Evolutionary conservation across 1,139 yeast species (phyloP), one percentile per base, ranked within the genome.

Genomic region (Geotrichum citri-aurantii): DNA sequence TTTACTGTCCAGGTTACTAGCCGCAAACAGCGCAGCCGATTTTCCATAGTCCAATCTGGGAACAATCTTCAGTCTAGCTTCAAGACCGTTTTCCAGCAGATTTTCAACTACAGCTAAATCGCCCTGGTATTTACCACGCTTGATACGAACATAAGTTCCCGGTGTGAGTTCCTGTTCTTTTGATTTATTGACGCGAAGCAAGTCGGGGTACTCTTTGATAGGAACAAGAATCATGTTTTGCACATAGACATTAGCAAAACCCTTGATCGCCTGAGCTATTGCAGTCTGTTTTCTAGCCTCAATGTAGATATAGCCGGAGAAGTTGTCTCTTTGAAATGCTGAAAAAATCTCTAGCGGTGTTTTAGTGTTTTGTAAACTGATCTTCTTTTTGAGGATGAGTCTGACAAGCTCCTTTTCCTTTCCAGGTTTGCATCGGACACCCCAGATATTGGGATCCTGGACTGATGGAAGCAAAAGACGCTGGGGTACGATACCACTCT

Each of bases 381-480:
- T 71, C 72, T 88, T 88, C 75, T 88, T 91, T 69, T 90, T 91
- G 76, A 88, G 79, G 59, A 93, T 77, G 63, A 87, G 88, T 65
- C 92, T 83, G 37, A 95, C 96, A 64, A 92, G 78, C 59, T 91
- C 97, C 72, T 89, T 91, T 75, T 93, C 99, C 67, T 88, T 85
- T 52, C 98, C 98, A 33, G 90, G 92, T 67, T 95, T 83, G 75
- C 96, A 90, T 73, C 97, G 83, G 53, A 93, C 84, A 68, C 97
- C 98, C 87, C 97, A 93, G 68, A 95, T 90, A 59, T 92, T 85
- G 6, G 99, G 98, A 70, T 95, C 98, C 68, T 92, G 91, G 61
- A 93, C 96, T 29, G 97, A 90, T 17, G 99, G 99, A 75, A 93
- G 81, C 66, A 93, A 80, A 67, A 95, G 81, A 69, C 96, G 86